phyloP scores from a whole-genome alignment of 345 rosid genomes.

The Gossypium sturtianum region DNA sequence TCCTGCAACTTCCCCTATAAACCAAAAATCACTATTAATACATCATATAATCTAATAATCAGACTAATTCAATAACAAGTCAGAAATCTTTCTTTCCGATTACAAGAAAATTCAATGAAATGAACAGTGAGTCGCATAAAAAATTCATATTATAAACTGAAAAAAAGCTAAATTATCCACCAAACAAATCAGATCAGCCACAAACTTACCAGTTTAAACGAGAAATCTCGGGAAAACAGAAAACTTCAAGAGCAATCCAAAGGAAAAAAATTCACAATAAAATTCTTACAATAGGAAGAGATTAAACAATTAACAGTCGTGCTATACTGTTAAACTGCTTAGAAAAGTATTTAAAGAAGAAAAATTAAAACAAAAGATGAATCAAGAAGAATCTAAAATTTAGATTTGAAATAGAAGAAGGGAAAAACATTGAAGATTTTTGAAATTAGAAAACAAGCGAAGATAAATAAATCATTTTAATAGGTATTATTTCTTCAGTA shows the following conservation, averaged over 20 bases:
- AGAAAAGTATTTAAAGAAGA: background rate
- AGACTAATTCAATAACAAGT: background rate
- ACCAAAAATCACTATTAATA: background rate
- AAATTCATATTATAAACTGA: background rate
- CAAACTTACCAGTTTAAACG: background rate
- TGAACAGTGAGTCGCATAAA: background rate
- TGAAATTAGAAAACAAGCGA: background rate
- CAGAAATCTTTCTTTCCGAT: background rate
- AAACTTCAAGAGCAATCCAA: background rate
- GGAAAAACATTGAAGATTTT: background rate
- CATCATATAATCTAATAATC: background rate
- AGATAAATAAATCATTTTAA: background rate
- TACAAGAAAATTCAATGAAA: background rate
- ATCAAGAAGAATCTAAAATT: background rate
- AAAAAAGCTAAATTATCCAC: background rate
- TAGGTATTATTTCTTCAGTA: background rate
- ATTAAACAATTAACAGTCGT: background rate
- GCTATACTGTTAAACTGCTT: background rate
- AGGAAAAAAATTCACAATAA: background rate
- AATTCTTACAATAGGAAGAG: background rate
- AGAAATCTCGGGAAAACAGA: background rate
- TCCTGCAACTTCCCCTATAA: background rate
- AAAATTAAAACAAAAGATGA: background rate
- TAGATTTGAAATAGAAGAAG: background rate
- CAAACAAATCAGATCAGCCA: background rate